phyloP scores from a whole-genome alignment of 345 rosid genomes.

The Schrenkiella parvula region DNA sequence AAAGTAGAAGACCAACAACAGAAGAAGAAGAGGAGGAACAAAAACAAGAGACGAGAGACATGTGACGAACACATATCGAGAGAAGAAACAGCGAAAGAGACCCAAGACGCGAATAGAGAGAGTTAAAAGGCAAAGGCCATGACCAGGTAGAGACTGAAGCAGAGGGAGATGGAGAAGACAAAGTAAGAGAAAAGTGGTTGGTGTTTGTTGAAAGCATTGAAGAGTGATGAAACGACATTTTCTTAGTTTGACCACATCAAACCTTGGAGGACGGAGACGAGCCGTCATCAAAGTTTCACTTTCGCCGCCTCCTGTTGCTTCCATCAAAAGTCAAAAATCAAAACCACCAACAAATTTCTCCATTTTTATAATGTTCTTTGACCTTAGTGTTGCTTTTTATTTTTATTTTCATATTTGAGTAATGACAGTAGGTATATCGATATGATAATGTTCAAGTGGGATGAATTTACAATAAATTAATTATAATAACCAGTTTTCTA shows the following conservation, averaged over 20 bases:
- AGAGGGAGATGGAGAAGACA: background rate
- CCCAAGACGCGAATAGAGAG: conserved; percentile 7
- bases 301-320: too few species aligned
- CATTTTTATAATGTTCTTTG: too few species aligned
- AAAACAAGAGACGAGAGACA: conserved; percentile 9
- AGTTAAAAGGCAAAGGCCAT: background rate
- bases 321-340: too few species aligned
- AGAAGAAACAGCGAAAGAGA: conserved; percentile 8
- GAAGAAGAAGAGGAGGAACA: background rate
- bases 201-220: conserved; percentile 25
- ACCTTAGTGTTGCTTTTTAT: background rate
- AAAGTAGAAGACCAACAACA: conserved; percentile 37
- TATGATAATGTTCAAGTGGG: background rate
- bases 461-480: background rate
- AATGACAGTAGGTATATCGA: conserved; percentile 12
- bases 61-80: conserved; percentile 22
- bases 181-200: conserved; percentile 16
- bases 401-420: background rate
- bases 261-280: background rate
- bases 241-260: conserved; percentile 24
- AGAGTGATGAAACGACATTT: background rate
- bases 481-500: background rate
- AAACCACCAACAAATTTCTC: too few species aligned
- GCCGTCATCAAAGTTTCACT: background rate
- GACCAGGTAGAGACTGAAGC: conserved; percentile 1